Percentiles rank a stretch among this genome's conserved stretches.
Conservation (phyloP, 2,329 filamentous ascomycete species). For the Stachybotrys echinatus region DNA sequence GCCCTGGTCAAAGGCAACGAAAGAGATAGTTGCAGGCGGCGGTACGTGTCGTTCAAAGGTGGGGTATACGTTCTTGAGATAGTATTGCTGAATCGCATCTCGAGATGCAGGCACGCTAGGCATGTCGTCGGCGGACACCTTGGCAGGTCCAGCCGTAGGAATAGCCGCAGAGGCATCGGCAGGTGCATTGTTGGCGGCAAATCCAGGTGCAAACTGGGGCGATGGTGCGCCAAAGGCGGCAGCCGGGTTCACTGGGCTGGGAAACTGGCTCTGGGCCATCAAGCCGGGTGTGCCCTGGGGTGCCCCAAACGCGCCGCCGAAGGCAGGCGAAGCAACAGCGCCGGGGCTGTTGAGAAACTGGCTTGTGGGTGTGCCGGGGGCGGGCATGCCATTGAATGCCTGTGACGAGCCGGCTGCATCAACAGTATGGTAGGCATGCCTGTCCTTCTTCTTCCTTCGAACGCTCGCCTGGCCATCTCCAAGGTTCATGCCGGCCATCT, state of each 20-base stretch:
- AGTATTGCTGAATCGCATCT: constrained; percentile 78
- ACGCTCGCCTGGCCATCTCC: constrained; percentile 43
- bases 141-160: constrained; percentile 28
- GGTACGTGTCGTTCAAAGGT: constrained; percentile 94
- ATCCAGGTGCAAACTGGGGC: constrained; percentile 17
- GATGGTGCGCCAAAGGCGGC: background rate
- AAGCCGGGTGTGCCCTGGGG: constrained; percentile 36
- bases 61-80: constrained; percentile 81
- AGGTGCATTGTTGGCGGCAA: constrained; percentile 18
- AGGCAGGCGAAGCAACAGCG: constrained; percentile 17
- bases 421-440: constrained; percentile 86
- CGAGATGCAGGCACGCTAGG: constrained; percentile 84
- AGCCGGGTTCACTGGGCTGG: constrained; percentile 43
- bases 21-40: constrained; percentile 81
- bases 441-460: constrained; percentile 85
- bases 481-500: constrained; percentile 75
- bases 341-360: constrained; percentile 32
- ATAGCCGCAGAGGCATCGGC: constrained; percentile 25
- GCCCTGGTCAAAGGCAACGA: constrained; percentile 91
- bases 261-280: constrained; percentile 49
- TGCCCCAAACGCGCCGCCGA: constrained; percentile 40
- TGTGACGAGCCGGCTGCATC: constrained; percentile 66
- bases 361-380: constrained; percentile 43
- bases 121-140: constrained; percentile 86
- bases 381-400: constrained; percentile 63